These are phyloP conservation scores for Naganishia antarctica DNA, from an alignment of 768 basidiomycete species.

Conservation along the genomic window DNA sequence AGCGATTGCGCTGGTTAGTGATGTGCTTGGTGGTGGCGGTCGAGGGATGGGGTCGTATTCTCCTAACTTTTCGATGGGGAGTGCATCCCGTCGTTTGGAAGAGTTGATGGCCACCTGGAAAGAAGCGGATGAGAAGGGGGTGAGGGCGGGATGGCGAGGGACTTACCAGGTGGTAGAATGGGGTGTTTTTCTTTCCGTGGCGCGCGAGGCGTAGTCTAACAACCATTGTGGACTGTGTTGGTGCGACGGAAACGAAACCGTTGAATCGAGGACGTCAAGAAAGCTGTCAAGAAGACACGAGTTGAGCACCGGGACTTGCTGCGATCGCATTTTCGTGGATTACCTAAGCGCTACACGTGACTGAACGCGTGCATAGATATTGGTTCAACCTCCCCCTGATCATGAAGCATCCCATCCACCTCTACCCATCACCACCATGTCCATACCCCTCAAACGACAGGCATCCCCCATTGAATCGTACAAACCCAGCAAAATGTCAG, in stretches of 20 bases:
- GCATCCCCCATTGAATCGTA: constrained; percentile 9
- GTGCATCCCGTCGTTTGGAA: constrained; percentile 67
- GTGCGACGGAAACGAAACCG: background rate
- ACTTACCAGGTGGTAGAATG: constrained; percentile 67
- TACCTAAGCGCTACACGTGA: constrained; percentile 17
- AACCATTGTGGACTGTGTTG: constrained; percentile 59
- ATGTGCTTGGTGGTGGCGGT: constrained; percentile 22
- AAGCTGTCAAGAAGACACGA: background rate
- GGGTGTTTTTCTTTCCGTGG: constrained; percentile 68
- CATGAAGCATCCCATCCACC: constrained; percentile 1
- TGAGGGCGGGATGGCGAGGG: background rate
- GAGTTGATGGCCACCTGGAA: constrained; percentile 64
- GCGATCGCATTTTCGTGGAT: constrained; percentile 16
- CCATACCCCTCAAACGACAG: constrained; percentile 6
- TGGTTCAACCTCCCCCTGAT: constrained; percentile 1
- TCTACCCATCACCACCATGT: constrained; percentile 6
- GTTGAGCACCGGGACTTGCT: background rate
- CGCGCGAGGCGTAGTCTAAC: constrained; percentile 80
- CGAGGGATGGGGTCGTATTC: constrained; percentile 65
- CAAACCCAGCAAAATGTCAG: constrained; percentile 26
- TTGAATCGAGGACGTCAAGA: background rate
- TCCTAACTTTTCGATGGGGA: constrained; percentile 81
- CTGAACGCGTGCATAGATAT: constrained; percentile 3
- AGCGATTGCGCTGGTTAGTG: constrained; percentile 37
- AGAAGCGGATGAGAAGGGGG: background rate